Conservation (phyloP, 2,329 filamentous ascomycete genomes). For the Fusarium tanahbumbuense region DNA sequence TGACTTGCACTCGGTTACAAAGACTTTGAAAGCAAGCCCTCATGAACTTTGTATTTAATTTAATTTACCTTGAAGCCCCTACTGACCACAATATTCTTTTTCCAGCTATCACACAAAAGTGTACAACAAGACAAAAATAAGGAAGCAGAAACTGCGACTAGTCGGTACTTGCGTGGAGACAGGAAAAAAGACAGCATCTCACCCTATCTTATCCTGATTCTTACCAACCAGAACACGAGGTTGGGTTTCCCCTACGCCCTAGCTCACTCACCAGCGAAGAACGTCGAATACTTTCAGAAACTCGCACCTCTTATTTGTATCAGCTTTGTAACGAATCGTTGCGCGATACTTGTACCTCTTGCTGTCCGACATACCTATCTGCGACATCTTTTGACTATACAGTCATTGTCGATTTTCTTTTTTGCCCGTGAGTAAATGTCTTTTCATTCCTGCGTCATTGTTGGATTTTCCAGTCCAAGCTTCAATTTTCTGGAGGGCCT, state of each 20-base stretch:
- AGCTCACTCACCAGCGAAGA: constrained; percentile 32
- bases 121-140: neutral
- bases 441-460: constrained; percentile 22
- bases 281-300: constrained; percentile 41
- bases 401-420: constrained; percentile 48
- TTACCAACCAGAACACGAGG: constrained; percentile 37
- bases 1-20: neutral
- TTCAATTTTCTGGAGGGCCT: constrained; percentile 13
- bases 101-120: constrained; percentile 4
- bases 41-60: neutral
- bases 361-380: constrained; percentile 30
- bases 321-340: constrained; percentile 42
- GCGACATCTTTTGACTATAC: constrained; percentile 34
- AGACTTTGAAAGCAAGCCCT: neutral
- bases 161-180: constrained; percentile 37
- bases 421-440: constrained; percentile 52
- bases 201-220: constrained; percentile 21
- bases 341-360: constrained; percentile 42
- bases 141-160: constrained; percentile 13
- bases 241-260: constrained; percentile 34
- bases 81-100: constrained; percentile 8
- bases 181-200: constrained; percentile 19
- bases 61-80: neutral
- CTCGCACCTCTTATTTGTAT: constrained; percentile 44
- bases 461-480: constrained; percentile 16